Conservation (phyloP, 1,284 basidiomycete species). For the Golubevia pallescens region DNA sequence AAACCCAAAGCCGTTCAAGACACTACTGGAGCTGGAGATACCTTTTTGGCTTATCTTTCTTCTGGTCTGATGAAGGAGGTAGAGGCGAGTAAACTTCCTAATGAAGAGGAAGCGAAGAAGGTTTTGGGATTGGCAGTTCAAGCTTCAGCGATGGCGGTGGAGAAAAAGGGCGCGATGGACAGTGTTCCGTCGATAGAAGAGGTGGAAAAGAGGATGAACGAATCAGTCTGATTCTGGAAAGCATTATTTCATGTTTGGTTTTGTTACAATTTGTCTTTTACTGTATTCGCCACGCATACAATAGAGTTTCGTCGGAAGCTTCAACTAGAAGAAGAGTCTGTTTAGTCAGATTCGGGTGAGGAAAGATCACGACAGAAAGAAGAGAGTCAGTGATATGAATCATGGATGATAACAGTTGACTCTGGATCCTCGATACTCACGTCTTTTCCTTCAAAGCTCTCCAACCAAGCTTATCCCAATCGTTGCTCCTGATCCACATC, state of each 20-base stretch:
- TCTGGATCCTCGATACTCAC: constrained; percentile 8
- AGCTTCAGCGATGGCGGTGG: constrained; percentile 55
- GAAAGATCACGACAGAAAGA: no score
- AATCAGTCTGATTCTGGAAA: no score
- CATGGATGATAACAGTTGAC: no score
- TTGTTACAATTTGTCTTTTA: no score
- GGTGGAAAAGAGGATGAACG: no score
- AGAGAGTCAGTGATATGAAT: no score
- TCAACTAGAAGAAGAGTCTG: no score
- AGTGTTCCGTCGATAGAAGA: constrained; percentile 40
- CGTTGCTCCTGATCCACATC: constrained; percentile 82
- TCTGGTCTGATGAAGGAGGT: constrained; percentile 39
- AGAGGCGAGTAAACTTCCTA: constrained; percentile 1
- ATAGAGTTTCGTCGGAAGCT: no score
- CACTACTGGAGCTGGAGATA: constrained; percentile 62
- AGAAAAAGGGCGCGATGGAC: constrained; percentile 56
- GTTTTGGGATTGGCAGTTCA: constrained; percentile 30
- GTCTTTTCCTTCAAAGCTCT: constrained; percentile 67
- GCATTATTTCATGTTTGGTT: no score
- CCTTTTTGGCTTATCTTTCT: constrained; percentile 55
- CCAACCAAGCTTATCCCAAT: constrained; percentile 75
- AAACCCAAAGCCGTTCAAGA: constrained; percentile 43
- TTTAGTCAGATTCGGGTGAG: no score
- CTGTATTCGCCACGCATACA: no score
- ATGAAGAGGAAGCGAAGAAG: constrained; percentile 11